Evolutionary conservation across 1,139 yeast genomes (phyloP), one percentile per base, ranked within the genome.

Genomic region (Blastobotrys serpentis): DNA sequence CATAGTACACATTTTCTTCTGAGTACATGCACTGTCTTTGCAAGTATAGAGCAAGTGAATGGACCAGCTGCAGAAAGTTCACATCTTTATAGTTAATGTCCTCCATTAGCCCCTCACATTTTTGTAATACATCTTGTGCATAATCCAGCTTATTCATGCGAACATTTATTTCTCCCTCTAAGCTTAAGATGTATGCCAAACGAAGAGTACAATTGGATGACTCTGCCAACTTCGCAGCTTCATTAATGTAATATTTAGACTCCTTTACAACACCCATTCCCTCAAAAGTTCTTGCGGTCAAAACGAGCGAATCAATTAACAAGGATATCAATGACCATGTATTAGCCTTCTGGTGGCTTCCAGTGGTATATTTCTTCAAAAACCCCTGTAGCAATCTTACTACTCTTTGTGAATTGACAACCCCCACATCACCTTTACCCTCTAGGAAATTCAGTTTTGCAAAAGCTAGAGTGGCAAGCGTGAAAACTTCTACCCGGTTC

Each of bases 1-100:
- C 56, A 44, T 59, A 60, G 42, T 56, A 59, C 8, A 52, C 55
- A 16, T 39, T 47, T 41, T 61, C 64, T 42, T 60, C 62, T 3
- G 47, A 49, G 37, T 53, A 59, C 49, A 52, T 39, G 10, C 52
- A 46, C 29, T 54, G 57, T 2, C 61, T 47, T 42, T 58, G 62
- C 22, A 58, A 49, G 47, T 55, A 59, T 7, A 60, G 47, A 11
- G 59, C 56, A 3, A 59, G 53, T 4, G 65, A 58, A 33, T 56
- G 56, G 2, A 57, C 55, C 33, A 58, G 46, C 14, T 56, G 54
- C 23, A 60, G 43, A 14, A 55, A 58, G 19, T 49, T 54, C 11
- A 57, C 47, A 36, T 56, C 62, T 40, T 55, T 57, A 10, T 49
- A 43, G 17, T 52, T 51, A 26, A 54, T 45, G 2, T 49, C 52